phyloP scores from a whole-genome alignment of 805 yeast species.

The Maudiozyma barnettii region DNA sequence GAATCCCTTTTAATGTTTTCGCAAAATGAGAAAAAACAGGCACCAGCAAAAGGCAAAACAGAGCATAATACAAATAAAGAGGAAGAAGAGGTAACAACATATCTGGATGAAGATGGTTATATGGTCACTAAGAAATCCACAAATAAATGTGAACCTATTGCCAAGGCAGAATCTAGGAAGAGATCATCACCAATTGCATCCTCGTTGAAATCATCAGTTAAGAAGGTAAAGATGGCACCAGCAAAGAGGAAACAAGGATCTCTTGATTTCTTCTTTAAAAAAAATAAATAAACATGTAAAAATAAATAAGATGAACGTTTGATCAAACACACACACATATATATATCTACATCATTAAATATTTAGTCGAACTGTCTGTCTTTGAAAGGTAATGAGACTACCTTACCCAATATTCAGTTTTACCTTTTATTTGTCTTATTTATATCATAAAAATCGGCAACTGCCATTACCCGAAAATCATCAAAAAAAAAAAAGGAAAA shows the following conservation, averaged over 20 bases:
- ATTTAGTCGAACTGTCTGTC: no score
- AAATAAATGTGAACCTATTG: not conserved
- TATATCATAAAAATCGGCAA: not conserved
- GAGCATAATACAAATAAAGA: not conserved
- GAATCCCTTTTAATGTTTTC: conserved; percentile 20
- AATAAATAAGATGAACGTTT: no score
- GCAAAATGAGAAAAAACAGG: not conserved
- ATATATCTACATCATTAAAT: no score
- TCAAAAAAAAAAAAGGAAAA: not conserved
- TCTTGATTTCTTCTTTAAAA: conserved; percentile 26
- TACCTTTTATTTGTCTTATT: no score
- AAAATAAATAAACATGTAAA: not conserved
- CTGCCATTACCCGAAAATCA: not conserved
- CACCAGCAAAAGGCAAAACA: not conserved
- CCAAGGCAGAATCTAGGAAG: conserved; percentile 5
- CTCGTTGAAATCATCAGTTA: not conserved
- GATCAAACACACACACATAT: no score
- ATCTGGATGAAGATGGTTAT: conserved; percentile 29
- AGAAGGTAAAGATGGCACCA: conserved; percentile 4
- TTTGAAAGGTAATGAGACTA: no score
- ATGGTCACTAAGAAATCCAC: conserved; percentile 21
- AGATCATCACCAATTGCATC: not conserved
- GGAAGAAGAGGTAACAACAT: conserved; percentile 9
- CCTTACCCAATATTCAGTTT: no score
- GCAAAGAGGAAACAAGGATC: conserved; percentile 25